Base-by-base conservation (phyloP, 345 rosid species). In the Euphorbia tirucalli region DNA sequence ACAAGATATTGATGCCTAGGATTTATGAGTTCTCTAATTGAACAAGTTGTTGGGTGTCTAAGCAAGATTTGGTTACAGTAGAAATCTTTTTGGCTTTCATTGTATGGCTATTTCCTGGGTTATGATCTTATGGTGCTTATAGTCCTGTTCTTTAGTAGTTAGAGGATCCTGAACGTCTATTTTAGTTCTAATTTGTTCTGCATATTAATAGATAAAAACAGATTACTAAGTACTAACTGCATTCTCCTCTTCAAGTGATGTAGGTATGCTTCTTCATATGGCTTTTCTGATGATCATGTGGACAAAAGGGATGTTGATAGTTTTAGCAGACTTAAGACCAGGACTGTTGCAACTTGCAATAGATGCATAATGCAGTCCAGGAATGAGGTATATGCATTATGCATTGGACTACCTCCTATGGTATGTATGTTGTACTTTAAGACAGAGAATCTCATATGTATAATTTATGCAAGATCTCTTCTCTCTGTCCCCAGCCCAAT, bases 251-350 rank as follows among this genome's bases (percentile, higher is more conserved):
- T 74, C 71, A 15, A 49, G 5, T 77, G 69, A 52, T 81, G 81
- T 74, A 95, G 97, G 80, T 95, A 95, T 84, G 97, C 97, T 77
- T 89, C 96, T 58, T 85, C 99, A 32, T 94, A 92, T 77, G 87
- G 93, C 66, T 94, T 86, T 87, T 71, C 91, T 67, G 96, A 96
- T 78, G 89, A 90, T 75, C 83, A 84, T 77, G 72, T 84, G 61
- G 99, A 95, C 81, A 75, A 83, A 74, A 90, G 71, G 78, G 75
- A 71, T 65, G 54, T 80, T 52, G 97, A 95, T 77, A 8, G 61
- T 78, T 85, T 84, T 72, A 77, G 85, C 75, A 88, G 97, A 72
- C 90, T 77, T 60, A 87, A 76, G 75, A 92, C 83, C 24, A 87
- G 84, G 78, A 86, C 89, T 71, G 75, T 90, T 66, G 97, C 97